Conservation (phyloP, 495 filamentous ascomycete species). For the Glarea lozoyensis region DNA sequence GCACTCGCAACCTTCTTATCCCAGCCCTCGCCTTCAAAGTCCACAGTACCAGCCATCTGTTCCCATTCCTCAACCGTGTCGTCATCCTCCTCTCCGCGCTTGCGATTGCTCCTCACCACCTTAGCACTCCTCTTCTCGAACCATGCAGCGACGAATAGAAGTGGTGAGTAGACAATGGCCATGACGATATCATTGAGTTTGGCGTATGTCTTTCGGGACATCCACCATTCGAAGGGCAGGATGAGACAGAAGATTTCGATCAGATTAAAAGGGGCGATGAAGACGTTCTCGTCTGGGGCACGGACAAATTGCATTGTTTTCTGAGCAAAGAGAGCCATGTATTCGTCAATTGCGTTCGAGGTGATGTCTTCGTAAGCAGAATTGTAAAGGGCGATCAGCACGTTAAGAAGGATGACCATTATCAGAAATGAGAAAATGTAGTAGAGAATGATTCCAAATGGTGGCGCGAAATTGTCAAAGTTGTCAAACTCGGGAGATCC, state of each 20-base stretch:
- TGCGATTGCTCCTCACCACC: slow-evolving; percentile 61
- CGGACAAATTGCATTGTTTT: slow-evolving; percentile 95
- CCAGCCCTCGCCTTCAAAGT: slow-evolving; percentile 79
- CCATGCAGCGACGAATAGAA: slow-evolving; percentile 70
- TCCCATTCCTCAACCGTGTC: slow-evolving; percentile 90
- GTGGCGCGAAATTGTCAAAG: slow-evolving; percentile 66
- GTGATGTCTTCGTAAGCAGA: slow-evolving; percentile 94
- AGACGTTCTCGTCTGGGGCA: slow-evolving; percentile 96
- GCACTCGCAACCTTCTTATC: slow-evolving; percentile 59
- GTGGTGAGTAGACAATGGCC: slow-evolving; percentile 74
- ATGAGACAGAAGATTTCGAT: slow-evolving; percentile 76
- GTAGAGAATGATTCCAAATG: slow-evolving; percentile 84
- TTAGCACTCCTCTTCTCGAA: slow-evolving; percentile 64
- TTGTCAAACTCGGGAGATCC: slow-evolving; percentile 82
- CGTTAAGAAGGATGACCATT: slow-evolving; percentile 86
- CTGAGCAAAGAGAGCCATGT: slow-evolving; percentile 79
- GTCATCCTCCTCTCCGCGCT: slow-evolving; percentile 80
- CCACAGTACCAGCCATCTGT: slow-evolving; percentile 58
- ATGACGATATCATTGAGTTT: slow-evolving; percentile 80
- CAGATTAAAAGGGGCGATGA: slow-evolving; percentile 91
- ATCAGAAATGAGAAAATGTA: slow-evolving; percentile 97
- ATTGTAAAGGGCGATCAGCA: slow-evolving; percentile 95
- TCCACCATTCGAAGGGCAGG: slow-evolving; percentile 93
- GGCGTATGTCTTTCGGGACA: slow-evolving; percentile 57
- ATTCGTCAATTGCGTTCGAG: slow-evolving; percentile 89